Percentiles rank a stretch among this genome's conserved stretches.
These are phyloP conservation scores for Diplosphaera chodatii DNA, from an alignment of 139 green algal genomes.

Conservation along the genomic window DNA sequence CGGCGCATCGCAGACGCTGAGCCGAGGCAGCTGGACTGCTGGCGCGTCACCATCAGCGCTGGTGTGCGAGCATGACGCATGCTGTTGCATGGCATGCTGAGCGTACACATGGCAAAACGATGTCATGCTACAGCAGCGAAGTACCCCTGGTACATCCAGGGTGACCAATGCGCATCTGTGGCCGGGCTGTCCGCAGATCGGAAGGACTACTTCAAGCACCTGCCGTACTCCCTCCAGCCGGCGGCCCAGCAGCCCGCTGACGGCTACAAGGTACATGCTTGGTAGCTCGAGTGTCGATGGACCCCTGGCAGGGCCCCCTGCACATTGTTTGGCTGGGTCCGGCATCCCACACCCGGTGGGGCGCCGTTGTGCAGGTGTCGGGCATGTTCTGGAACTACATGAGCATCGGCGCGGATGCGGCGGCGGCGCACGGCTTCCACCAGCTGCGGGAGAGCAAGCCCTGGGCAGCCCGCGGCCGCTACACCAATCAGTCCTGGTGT, in stretches of 20 bases:
- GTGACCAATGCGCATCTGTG: too few species aligned
- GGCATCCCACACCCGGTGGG: too few species aligned
- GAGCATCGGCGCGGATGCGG: conserved; percentile 68
- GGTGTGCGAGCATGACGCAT: conserved; percentile 6
- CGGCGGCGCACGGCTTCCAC: conserved; percentile 78
- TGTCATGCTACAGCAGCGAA: too few species aligned
- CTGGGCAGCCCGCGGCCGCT: conserved; percentile 25
- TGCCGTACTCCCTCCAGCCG: conserved; percentile 37
- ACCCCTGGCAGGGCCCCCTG: too few species aligned
- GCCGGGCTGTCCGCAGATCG: conserved; percentile 5
- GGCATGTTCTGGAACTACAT: conserved; percentile 83
- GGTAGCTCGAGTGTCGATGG: not conserved
- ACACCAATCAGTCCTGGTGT: conserved; percentile 71
- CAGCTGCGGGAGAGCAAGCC: conserved; percentile 57
- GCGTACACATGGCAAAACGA: too few species aligned
- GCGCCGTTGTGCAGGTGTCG: conserved; percentile 9
- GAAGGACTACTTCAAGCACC: conserved; percentile 23
- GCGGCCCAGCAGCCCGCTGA: not conserved
- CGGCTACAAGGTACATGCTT: not conserved
- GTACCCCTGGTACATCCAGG: too few species aligned
- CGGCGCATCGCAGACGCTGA: conserved; percentile 38
- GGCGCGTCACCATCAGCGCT: conserved; percentile 23
- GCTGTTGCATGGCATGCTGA: too few species aligned
- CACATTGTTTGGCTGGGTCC: too few species aligned
- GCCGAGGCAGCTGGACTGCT: conserved; percentile 31